phyloP scores from a whole-genome alignment of 805 yeast genomes.

The Ogataea saltuana region DNA sequence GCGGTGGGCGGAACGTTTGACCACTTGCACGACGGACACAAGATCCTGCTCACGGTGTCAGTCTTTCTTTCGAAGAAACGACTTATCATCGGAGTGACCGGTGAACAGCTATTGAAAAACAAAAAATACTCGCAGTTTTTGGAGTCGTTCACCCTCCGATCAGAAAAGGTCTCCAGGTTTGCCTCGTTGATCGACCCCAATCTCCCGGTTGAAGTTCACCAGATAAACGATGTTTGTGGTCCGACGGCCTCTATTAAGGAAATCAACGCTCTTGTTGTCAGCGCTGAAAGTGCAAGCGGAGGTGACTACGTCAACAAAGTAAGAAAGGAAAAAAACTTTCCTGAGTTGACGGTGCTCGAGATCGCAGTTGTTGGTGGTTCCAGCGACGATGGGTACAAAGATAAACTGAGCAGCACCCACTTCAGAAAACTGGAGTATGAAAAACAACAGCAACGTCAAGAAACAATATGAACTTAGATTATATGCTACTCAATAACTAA shows the following conservation, averaged over 20 bases:
- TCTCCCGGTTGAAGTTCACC: conserved; percentile 50
- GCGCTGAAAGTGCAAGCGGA: conserved; percentile 77
- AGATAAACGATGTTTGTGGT: conserved; percentile 86
- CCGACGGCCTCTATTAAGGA: conserved; percentile 79
- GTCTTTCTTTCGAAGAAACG: conserved; percentile 55
- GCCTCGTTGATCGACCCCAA: conserved; percentile 48
- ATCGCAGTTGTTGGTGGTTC: conserved; percentile 65
- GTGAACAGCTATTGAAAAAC: conserved; percentile 65
- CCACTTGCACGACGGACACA: conserved; percentile 94
- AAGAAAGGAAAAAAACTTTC: conserved; percentile 58
- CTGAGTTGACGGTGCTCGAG: conserved; percentile 49
- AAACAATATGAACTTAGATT: background rate
- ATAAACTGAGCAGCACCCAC: conserved; percentile 84
- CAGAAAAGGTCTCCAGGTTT: conserved; percentile 48
- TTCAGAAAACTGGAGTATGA: conserved; percentile 49
- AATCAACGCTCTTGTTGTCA: conserved; percentile 78
- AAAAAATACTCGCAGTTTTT: conserved; percentile 71
- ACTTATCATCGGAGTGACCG: conserved; percentile 84
- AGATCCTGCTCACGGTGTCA: conserved; percentile 73
- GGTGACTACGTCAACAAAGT: conserved; percentile 69
- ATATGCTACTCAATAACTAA: too few species aligned
- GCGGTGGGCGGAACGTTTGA: conserved; percentile 98
- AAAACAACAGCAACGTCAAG: conserved; percentile 1
- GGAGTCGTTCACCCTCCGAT: conserved; percentile 58
- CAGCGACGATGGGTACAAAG: conserved; percentile 50